phyloP scores from a whole-genome alignment of 2,329 filamentous ascomycete genomes.

The Metarhizium guizhouense region DNA sequence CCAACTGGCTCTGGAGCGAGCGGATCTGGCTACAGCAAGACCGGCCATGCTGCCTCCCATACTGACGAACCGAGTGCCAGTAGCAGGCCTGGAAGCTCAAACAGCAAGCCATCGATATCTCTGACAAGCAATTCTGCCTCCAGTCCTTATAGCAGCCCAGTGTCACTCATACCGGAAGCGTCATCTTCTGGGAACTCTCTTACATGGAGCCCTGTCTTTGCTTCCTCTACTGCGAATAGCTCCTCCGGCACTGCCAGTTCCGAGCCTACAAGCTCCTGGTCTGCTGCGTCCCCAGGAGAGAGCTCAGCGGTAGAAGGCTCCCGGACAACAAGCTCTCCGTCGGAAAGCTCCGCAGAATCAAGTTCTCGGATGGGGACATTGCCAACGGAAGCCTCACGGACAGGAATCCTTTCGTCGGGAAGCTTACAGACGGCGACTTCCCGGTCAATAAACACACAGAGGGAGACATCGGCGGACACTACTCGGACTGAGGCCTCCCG shows the following conservation, averaged over 20 bases:
- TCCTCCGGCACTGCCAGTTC: background rate
- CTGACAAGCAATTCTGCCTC: background rate
- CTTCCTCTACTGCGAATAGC: background rate
- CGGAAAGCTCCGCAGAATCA: too few relatives aligned
- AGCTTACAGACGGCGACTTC: background rate
- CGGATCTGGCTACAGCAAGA: background rate
- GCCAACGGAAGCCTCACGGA: background rate
- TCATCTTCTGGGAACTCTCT: background rate
- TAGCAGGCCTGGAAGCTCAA: too few relatives aligned
- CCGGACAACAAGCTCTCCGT: background rate
- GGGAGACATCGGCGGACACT: too few relatives aligned
- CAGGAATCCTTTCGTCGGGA: too few relatives aligned
- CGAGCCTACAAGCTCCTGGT: background rate
- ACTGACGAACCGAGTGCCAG: background rate
- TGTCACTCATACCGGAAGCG: background rate
- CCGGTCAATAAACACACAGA: background rate
- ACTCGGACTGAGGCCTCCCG: too few relatives aligned
- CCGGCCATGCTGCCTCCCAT: background rate
- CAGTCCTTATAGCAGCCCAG: background rate
- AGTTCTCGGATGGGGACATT: background rate
- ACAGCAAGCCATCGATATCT: too few relatives aligned
- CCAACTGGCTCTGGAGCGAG: background rate
- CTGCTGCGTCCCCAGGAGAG: background rate
- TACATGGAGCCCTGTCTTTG: background rate
- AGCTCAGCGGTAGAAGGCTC: background rate